Conservation (phyloP, 129 eudicot genomes). For the Oenanthe sinensis region DNA sequence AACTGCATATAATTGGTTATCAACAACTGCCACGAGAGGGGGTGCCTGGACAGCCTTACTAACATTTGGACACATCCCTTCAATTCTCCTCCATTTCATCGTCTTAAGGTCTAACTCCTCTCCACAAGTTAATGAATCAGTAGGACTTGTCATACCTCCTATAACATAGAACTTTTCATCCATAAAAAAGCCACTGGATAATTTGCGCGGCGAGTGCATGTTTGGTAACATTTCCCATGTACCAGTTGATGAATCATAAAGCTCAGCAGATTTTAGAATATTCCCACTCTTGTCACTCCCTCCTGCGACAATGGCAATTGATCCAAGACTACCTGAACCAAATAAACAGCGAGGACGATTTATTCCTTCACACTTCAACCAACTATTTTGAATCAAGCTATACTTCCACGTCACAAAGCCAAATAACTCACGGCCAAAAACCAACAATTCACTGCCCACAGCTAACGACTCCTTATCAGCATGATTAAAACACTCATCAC, state of each 20-base stretch:
- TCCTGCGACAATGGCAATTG: conserved; percentile 65
- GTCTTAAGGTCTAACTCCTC: conserved; percentile 50
- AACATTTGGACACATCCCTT: conserved; percentile 53
- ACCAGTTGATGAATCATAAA: conserved; percentile 45
- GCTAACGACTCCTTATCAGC: conserved; percentile 62
- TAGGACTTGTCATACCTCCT: conserved; percentile 56
- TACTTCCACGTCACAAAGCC: conserved; percentile 62
- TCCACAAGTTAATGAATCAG: conserved; percentile 53
- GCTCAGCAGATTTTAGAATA: conserved; percentile 50
- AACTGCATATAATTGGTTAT: conserved; percentile 50
- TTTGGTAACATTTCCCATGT: conserved; percentile 54
- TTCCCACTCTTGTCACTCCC: conserved; percentile 63
- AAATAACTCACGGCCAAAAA: conserved; percentile 64
- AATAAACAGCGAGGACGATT: conserved; percentile 57
- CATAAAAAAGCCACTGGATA: conserved; percentile 66
- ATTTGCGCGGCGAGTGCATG: conserved; percentile 50
- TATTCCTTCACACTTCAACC: conserved; percentile 60
- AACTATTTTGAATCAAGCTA: conserved; percentile 28
- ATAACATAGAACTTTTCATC: conserved; percentile 64
- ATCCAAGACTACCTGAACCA: conserved; percentile 52
- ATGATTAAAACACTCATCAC: conserved; percentile 56
- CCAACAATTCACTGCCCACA: conserved; percentile 53
- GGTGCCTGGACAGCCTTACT: conserved; percentile 70
- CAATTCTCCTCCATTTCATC: conserved; percentile 45
- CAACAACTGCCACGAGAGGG: conserved; percentile 75